Evolutionary conservation across 23 red algal genomes (phyloP), one percentile per base, ranked within the genome.

Genomic region (Cyanidioschyzon merolae): DNA sequence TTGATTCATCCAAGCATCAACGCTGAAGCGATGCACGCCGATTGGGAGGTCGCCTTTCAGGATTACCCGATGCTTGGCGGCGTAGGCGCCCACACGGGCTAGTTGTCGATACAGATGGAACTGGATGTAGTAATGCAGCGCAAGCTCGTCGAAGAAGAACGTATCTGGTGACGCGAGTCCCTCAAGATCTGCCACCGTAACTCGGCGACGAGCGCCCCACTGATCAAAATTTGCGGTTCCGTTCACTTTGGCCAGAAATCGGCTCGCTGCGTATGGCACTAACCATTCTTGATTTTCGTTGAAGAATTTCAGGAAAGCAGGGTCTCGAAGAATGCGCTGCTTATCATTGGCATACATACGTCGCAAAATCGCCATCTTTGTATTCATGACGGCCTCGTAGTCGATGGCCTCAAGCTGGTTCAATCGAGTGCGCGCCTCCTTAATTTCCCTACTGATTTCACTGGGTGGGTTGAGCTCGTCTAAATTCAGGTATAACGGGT

Each of bases 31-130:
- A 76, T 96, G 89, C 1, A 96, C 92, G 37, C 92, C 92, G 57
- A 96, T 90, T 2, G 92, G 92, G 26, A 96, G 75, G 41, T 96
- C 92, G 30, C 92, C 87, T 77, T 96, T 96, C 29, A 96, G 79
- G 34, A 96, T 68, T 25, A 96, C 79, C 27, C 67, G 38, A 58
- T 88, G 37, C 16, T 76, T 32, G 54, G 87, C 84, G 21, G 92
- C 92, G 40, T 90, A 96, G 34, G 79, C 85, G 0, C 86, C 41
- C 1, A 84, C 83, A 17, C 68, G 83, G 32, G 82, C 77, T 45
- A 96, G 74, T 59, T 96, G 92, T 37, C 80, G 63, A 82, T 96
- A 84, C 74, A 96, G 87, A 76, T 96, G 92, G 75, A 80, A 96
- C 83, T 96, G 92, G 1, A 80, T 85, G 58, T 86, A 96, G 58